A percentile compares a stretch with the other conserved stretches of the same genome.
phyloP scores from a whole-genome alignment of 495 filamentous ascomycete genomes.

The Diplogelasinospora grovesii region DNA sequence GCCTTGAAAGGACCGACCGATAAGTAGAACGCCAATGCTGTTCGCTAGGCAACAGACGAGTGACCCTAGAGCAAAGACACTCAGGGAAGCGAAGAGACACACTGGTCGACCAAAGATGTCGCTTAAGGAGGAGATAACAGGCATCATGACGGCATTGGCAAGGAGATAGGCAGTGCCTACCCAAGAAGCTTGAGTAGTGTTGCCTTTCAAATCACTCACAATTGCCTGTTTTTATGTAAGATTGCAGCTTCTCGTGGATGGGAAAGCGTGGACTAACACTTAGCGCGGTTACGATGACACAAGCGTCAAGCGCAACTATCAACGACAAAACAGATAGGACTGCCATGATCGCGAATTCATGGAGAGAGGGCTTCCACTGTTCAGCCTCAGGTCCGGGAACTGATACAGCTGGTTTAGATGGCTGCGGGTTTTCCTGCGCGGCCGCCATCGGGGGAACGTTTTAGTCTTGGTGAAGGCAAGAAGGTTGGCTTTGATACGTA shows the following conservation, averaged over 20 bases:
- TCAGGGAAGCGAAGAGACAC: constrained; percentile 32
- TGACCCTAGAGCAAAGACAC: constrained; percentile 40
- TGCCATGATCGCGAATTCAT: constrained; percentile 35
- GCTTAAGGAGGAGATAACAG: constrained; percentile 42
- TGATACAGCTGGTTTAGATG: no score
- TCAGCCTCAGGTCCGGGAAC: no score
- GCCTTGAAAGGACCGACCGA: constrained; percentile 73
- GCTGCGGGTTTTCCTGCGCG: no score
- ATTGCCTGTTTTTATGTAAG: no score
- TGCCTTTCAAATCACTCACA: no score
- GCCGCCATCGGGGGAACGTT: no score
- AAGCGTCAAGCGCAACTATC: constrained; percentile 49
- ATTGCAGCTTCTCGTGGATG: no score
- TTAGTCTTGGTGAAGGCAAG: no score
- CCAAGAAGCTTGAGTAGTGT: no score
- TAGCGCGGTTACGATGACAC: constrained; percentile 44
- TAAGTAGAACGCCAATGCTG: constrained; percentile 56
- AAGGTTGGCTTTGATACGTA: no score
- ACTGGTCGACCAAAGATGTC: constrained; percentile 48
- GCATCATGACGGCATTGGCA: constrained; percentile 39
- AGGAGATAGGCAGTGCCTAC: constrained; percentile 48
- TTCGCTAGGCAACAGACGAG: constrained; percentile 34
- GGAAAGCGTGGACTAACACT: constrained; percentile 30
- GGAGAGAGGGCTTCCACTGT: constrained; percentile 31
- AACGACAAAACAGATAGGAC: constrained; percentile 41